Base-by-base conservation (phyloP, 805 yeast genomes). In the Kluyveromyces starmeri region DNA sequence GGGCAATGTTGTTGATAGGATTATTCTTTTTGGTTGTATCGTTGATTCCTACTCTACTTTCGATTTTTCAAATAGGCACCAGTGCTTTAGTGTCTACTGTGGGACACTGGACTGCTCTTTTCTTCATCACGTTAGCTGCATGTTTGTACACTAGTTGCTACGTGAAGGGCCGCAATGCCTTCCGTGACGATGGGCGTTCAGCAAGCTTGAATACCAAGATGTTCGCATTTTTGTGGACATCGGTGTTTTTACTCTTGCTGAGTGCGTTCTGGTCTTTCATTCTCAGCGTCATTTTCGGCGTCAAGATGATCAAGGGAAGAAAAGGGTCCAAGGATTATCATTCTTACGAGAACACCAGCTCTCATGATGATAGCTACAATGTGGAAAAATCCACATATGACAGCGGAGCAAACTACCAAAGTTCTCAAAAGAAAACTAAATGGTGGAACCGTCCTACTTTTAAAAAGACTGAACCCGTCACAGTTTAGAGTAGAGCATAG, bases 141-240 rank as follows among this genome's bases (percentile, higher is more conserved):
- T 54, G 67, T 21, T 50, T 73, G 36, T 55, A 68, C 22, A 76
- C 82, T 4, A 73, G 76, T 16, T 70, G 65, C n/a, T 73, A 66
- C 50, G 73, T 66, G 7, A 67, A 62, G 46, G 81, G 78, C 5
- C 66, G 67, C 34, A 55, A 65, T 24, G 64, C 63, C 2, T 76
- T 75, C 55, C 58, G 55, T 8, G 45, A 61, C 27, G 63, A 55
- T 20, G 71, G 71, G n/a, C 50, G 55, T 13, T 12, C 36, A 12
- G 65, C 80, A 2, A 51, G 44, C 3, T 26, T 76, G 26, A 78
- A 79, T 10, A 51, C 59, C 7, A 65, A 64, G 27, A 61, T 68
- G 53, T 64, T 80, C 53, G 84, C 75, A 10, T 70, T 78, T 39
- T 58, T 75, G 23, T 83, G 94, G 94, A 46, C 53, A 3, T 36